phyloP scores from a whole-genome alignment of 345 rosid genomes.

The Sapria himalayana region DNA sequence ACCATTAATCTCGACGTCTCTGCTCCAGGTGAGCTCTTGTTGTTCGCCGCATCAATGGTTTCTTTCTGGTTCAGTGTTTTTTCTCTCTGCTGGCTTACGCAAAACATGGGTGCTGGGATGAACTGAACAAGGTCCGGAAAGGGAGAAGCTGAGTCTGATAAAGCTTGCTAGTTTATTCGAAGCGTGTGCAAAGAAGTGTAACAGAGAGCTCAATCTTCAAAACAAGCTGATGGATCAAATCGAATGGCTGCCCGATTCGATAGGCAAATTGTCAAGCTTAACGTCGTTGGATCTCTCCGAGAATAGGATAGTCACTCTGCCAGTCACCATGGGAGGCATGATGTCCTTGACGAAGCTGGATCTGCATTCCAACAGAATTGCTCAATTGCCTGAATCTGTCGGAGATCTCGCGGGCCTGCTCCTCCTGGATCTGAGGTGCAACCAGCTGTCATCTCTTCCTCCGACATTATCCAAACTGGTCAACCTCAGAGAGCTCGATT shows the following conservation, averaged over 20 bases:
- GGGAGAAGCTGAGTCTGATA: slow-evolving; percentile 62
- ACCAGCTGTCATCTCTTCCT: slow-evolving; percentile 60
- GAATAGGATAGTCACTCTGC: slow-evolving; percentile 49
- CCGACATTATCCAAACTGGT: slow-evolving; percentile 33
- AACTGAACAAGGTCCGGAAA: slow-evolving; percentile 68
- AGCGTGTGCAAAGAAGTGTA: slow-evolving; percentile 64
- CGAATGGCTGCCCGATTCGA: slow-evolving; percentile 89
- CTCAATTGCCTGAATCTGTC: slow-evolving; percentile 47
- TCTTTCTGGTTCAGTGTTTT: neutral
- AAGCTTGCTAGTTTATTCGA: slow-evolving; percentile 88
- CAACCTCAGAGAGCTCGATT: slow-evolving; percentile 64
- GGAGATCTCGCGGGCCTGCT: slow-evolving; percentile 60
- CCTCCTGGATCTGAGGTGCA: slow-evolving; percentile 48
- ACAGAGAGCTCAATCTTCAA: slow-evolving; percentile 59
- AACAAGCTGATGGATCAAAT: slow-evolving; percentile 66
- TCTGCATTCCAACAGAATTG: slow-evolving; percentile 59
- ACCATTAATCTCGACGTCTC: slow-evolving; percentile 24
- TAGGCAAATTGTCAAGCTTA: slow-evolving; percentile 64
- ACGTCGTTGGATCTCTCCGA: slow-evolving; percentile 62
- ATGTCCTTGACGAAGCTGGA: slow-evolving; percentile 52
- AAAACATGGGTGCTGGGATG: slow-evolving; percentile 8
- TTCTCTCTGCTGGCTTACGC: neutral
- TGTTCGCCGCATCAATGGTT: neutral
- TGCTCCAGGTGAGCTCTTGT: slow-evolving; percentile 26
- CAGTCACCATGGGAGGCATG: slow-evolving; percentile 52